Evolutionary conservation across 768 basidiomycete genomes (phyloP), one percentile per base, ranked within the genome.

Genomic region (Suillus plorans): DNA sequence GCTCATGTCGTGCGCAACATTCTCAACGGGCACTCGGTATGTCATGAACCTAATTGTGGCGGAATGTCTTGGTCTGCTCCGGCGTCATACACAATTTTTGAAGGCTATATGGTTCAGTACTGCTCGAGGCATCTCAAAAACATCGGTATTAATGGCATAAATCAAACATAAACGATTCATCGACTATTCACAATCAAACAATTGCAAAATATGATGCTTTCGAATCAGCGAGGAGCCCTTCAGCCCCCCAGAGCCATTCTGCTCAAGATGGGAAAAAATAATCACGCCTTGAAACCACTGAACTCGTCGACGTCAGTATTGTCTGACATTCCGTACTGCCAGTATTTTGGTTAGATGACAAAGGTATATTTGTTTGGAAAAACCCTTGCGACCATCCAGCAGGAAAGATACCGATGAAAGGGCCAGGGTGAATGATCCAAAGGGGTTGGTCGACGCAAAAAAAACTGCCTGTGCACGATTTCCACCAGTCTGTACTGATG

Each of bases 401-500:
- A 18, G 78, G 78, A 31, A 79, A 73, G 13, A 75, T 69, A 9
- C 77, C 78, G 16, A 76, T 68, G 58, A 63, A 67, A 4, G 76
- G 76, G 3, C 75, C 65, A 49, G 73, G 79, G 39, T 69, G 73
- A 16, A 79, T 77, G 49, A 79, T 65, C 75, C 78, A 79, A 80
- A 71, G n/a, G 77, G 78, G 63, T 71, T 80, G 37, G 67, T 76
- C 5, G 73, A 69, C 5, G 67, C 73, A 63, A 80, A 80, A 20
- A 60, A 72, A 78, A 66, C 77, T 76, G 20, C 77, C 74, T 3
- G 80, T 80, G 72, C 80, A 80, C 4, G 69, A 69, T 39, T 59
- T 75, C 80, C 80, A 80, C 78, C 77, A 79, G 62, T 71, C 68
- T 18, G 75, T 79, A 3, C 75, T 78, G 14, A 76, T 77, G 66